Conservation (phyloP, 1,284 basidiomycete species). For the Fomitopsis betulina region DNA sequence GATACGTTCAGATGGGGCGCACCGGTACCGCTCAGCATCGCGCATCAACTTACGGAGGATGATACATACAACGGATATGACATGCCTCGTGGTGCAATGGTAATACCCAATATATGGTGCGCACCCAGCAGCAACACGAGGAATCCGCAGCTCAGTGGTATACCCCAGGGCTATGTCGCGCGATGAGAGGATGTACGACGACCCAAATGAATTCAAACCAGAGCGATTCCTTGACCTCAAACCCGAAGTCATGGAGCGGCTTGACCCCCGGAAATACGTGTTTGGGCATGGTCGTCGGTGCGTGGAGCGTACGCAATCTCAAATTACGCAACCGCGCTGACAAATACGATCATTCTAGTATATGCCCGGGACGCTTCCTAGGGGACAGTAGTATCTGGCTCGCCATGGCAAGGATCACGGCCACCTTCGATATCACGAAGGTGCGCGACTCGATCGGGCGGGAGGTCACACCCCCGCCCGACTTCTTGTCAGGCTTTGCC, state of each 20-base stretch:
- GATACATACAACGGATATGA: conserved; percentile 9
- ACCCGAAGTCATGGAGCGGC: conserved; percentile 13
- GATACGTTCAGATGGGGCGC: conserved; percentile 26
- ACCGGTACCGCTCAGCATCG: conserved; percentile 22
- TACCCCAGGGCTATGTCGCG: conserved; percentile 22
- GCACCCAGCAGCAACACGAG: not conserved
- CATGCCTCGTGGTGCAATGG: conserved; percentile 12
- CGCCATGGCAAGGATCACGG: not conserved
- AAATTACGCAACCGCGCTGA: no score
- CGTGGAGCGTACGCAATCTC: no score
- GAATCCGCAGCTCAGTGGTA: not conserved
- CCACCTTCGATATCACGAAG: not conserved
- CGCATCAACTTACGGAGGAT: conserved; percentile 6
- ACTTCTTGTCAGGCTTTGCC: not conserved
- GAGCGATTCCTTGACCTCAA: conserved; percentile 21
- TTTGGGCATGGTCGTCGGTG: conserved; percentile 20
- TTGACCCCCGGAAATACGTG: conserved; percentile 19
- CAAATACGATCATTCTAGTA: no score
- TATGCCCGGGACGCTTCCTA: conserved; percentile 6
- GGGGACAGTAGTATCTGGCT: conserved; percentile 4
- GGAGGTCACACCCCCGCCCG: not conserved
- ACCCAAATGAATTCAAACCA: conserved; percentile 20
- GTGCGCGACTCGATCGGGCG: not conserved
- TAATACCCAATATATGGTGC: conserved; percentile 13
- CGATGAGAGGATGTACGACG: conserved; percentile 15